These are phyloP conservation scores for Aspergillus quadricinctus DNA, from an alignment of 2,329 filamentous ascomycete genomes.

Conservation along the genomic window DNA sequence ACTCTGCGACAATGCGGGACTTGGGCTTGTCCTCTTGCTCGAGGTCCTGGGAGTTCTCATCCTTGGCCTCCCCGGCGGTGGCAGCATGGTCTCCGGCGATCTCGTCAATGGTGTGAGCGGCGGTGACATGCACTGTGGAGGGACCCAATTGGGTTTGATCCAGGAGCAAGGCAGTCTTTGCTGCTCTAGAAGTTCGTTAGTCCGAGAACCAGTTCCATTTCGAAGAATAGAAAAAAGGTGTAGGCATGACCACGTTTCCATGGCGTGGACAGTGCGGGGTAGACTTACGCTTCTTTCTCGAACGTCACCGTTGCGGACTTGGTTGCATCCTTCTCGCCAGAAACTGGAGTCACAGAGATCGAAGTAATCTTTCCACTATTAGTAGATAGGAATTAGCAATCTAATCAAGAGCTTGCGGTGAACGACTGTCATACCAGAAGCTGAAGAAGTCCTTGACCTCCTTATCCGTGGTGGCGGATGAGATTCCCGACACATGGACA, in stretches of 20 bases:
- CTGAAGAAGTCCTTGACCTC: slow-evolving; percentile 97
- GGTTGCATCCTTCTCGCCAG: slow-evolving; percentile 52
- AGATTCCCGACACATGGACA: slow-evolving; percentile 88
- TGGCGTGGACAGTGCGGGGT: slow-evolving; percentile 21
- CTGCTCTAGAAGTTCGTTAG: slow-evolving; percentile 50
- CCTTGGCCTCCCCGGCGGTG: slow-evolving; percentile 49
- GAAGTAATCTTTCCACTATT: slow-evolving; percentile 82
- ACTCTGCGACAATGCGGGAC: slow-evolving; percentile 89
- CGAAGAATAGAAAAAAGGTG: background rate
- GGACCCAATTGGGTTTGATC: slow-evolving; percentile 91
- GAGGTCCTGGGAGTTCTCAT: slow-evolving; percentile 62
- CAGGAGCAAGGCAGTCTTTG: slow-evolving; percentile 92
- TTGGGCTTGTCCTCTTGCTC: slow-evolving; percentile 96
- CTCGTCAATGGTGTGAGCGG: slow-evolving; percentile 64
- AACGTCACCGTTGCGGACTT: slow-evolving; percentile 92
- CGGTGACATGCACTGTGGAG: slow-evolving; percentile 70
- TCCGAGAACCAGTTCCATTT: background rate
- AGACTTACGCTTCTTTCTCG: slow-evolving; percentile 75
- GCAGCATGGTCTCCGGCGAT: slow-evolving; percentile 57
- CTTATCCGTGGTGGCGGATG: slow-evolving; percentile 73
- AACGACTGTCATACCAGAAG: slow-evolving; percentile 66
- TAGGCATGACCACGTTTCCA: slow-evolving; percentile 3
- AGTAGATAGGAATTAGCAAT: background rate
- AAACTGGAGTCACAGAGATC: slow-evolving; percentile 67
- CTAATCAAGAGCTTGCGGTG: background rate